Evolutionary conservation across 1,284 basidiomycete genomes (phyloP).

Genomic region (Heterobasidion parviporum): DNA sequence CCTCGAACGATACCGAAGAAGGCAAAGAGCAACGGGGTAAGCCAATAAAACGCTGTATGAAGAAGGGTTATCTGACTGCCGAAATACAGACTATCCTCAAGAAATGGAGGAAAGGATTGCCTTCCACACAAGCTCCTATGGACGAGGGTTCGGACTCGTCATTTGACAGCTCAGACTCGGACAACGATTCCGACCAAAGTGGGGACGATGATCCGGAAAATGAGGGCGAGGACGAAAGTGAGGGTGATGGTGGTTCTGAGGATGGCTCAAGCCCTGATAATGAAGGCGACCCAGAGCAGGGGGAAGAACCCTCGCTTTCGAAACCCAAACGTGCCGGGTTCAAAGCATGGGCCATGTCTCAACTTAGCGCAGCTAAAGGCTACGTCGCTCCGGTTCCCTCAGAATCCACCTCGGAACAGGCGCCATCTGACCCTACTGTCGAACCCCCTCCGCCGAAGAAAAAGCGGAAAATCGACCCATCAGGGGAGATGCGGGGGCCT

Average conservation of each 20-base stretch:
- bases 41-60: constrained; percentile 7
- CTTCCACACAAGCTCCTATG: constrained; percentile 4
- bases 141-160: constrained; percentile 47
- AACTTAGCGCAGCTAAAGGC: constrained; percentile 54
- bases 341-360: constrained; percentile 81
- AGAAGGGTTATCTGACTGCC: neutral
- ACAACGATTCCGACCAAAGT: constrained; percentile 37
- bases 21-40: constrained; percentile 33
- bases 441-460: constrained; percentile 21
- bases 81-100: constrained; percentile 12
- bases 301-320: constrained; percentile 8
- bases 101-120: constrained; percentile 21
- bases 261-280: constrained; percentile 6
- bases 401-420: constrained; percentile 6
- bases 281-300: constrained; percentile 12
- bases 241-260: constrained; percentile 15
- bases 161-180: constrained; percentile 73
- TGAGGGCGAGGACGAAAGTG: neutral
- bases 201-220: constrained; percentile 12
- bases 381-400: constrained; percentile 27
- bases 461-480: constrained; percentile 32
- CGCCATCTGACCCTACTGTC: constrained; percentile 3
- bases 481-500: constrained; percentile 51
- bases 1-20: constrained; percentile 38
- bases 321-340: constrained; percentile 42